Base-by-base conservation (phyloP, 495 filamentous ascomycete species). In the Hypoxylon fuscum region DNA sequence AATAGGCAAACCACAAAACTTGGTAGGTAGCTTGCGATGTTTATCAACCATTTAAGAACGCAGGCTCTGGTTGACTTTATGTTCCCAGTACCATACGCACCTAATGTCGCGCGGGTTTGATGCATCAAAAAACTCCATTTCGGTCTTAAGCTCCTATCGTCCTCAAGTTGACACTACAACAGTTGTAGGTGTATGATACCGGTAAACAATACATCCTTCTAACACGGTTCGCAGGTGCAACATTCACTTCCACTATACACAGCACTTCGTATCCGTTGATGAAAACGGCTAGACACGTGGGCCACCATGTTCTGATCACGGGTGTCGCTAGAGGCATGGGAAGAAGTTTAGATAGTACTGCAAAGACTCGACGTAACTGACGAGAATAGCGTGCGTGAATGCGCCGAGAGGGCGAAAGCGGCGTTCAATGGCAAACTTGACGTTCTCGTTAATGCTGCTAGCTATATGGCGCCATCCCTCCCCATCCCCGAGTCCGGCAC, bases 301-400 rank as follows among this genome's bases (percentile, higher is more conserved):
- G 77, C 22, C 80, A 81, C 60, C 76, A 73, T 20, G 77, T 77
- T 7, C 53, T 81, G 14, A 74, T 85, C 48, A 83, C 79, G 3
- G 82, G 82, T 8, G 79, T 75, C 2, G 70, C 77, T 2, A 72
- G 76, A 1, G 81, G 81, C 5, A 82, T 85, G 21, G 81, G 81
- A n/a, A n/a, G n/a, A n/a, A n/a, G n/a, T n/a, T n/a, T n/a, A n/a
- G n/a, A n/a, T n/a, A n/a, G n/a, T n/a, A 10, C 80, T 79, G 1
- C 37, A 64, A 6, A 21, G 57, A 5, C 25, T 71, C 46, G 74
- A 77, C 34, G 66, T 75, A 25, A 59, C 66, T 2, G 53, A 55
- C 20, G 64, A 69, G 20, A 45, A 54, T 1, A 54, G 58, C 12
- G 63, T 73, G 11, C 40, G 53, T 10, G 37, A 53, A 12, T 54